Percentiles rank a stretch among this genome's conserved stretches.
These are phyloP conservation scores for Thalassiosira profunda DNA, from an alignment of 108 stramenopile species.

Conservation along the genomic window DNA sequence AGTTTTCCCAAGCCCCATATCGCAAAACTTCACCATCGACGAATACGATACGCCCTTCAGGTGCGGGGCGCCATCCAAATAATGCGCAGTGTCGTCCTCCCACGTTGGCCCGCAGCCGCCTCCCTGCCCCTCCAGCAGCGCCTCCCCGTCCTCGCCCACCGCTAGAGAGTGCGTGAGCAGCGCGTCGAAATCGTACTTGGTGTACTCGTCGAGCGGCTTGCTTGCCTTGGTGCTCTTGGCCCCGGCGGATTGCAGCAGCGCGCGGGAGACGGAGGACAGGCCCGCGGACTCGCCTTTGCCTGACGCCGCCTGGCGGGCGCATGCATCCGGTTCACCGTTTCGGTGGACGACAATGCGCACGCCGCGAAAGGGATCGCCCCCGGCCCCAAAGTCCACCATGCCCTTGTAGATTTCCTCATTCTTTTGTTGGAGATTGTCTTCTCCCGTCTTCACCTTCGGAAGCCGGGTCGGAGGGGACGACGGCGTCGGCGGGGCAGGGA, in stretches of 20 bases:
- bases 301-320: conserved; percentile 30
- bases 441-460: neutral
- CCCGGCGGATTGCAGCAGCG: conserved; percentile 5
- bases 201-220: conserved; percentile 16
- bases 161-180: conserved; percentile 63
- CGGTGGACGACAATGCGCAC: conserved; percentile 63
- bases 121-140: conserved; percentile 5
- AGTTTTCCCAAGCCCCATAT: conserved; percentile 71
- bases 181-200: conserved; percentile 77
- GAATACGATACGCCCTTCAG: too few species aligned
- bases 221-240: neutral
- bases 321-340: conserved; percentile 76
- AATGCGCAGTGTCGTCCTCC: conserved; percentile 16
- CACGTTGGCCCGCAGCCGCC: conserved; percentile 31
- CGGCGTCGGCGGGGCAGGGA: neutral
- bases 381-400: conserved; percentile 1
- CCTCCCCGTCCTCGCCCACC: neutral
- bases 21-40: conserved; percentile 56
- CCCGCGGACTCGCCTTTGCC: conserved; percentile 10
- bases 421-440: neutral
- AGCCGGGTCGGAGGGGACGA: neutral
- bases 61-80: neutral
- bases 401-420: conserved; percentile 6
- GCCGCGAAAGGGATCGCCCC: conserved; percentile 22
- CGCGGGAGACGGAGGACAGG: conserved; percentile 5